A percentile compares a stretch with the other conserved stretches of the same genome.
phyloP scores from a whole-genome alignment of 2,329 filamentous ascomycete genomes.

The Scleromitrula shiraiana region DNA sequence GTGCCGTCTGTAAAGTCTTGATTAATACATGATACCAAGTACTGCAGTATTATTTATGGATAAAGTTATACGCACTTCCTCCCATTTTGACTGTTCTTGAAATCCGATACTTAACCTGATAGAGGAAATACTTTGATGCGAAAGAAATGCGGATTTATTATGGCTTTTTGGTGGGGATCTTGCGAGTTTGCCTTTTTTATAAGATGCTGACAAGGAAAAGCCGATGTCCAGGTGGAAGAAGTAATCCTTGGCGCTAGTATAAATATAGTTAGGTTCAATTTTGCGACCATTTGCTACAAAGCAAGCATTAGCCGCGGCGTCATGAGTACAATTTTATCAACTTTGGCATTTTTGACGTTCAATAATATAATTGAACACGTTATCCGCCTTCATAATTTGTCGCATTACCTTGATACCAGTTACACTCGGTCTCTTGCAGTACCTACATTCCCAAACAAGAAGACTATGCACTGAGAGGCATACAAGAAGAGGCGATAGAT shows the following conservation, averaged over 20 bases:
- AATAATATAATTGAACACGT: not conserved
- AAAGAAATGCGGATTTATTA: not conserved
- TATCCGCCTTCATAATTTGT: not conserved
- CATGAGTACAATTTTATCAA: constrained; percentile 7
- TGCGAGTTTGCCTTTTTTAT: constrained; percentile 1
- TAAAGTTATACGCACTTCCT: constrained; percentile 32
- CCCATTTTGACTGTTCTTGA: constrained; percentile 50
- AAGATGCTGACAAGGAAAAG: constrained; percentile 1
- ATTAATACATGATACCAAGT: too few species aligned
- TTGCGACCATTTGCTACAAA: too few species aligned
- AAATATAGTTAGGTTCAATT: not conserved
- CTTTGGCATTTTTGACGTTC: not conserved
- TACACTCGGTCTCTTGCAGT: not conserved
- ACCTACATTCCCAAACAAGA: not conserved
- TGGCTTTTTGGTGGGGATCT: not conserved
- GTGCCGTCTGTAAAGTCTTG: constrained; percentile 1
- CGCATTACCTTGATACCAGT: not conserved
- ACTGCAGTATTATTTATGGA: too few species aligned
- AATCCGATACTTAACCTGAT: not conserved
- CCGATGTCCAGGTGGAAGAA: too few species aligned
- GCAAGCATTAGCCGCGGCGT: too few species aligned
- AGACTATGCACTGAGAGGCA: constrained; percentile 25
- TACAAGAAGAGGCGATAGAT: constrained; percentile 29
- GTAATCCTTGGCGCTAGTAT: too few species aligned
- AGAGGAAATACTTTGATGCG: not conserved